Evolutionary conservation across 2,329 filamentous ascomycete species (phyloP), one percentile per base, ranked within the genome.

Genomic region (Shiraia bambusicola): DNA sequence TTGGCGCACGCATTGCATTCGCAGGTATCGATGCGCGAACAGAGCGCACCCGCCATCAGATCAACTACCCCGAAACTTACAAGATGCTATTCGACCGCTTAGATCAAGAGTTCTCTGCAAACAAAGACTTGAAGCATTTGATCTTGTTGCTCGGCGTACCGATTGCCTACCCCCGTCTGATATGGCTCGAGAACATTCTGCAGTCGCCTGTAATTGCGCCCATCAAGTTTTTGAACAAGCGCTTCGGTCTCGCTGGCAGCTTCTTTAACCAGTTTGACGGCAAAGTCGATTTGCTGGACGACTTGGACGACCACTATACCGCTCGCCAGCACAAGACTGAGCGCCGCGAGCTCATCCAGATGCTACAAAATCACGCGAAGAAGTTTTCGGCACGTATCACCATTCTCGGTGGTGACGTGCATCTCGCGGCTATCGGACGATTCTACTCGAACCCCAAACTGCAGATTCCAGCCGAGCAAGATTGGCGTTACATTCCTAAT

Each of bases 201-300:
- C 80, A 80, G 12, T 94, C 88, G 47, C 91, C 92, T 0, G 56
- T 96, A 16, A 91, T 96, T 61, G 90, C 86, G 0, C 90, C 91
- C 0, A 82, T 96, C 63, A 91, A 90, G 61, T 84, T 97, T 49
- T 67, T 96, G 57, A 93, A 95, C 74, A 87, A 91, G 66, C 82
- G 91, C 17, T 95, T 97, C 54, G 92, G 92, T 42, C 71, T 95
- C 31, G 86, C 86, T 4, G 91, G 90, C 34, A 82, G 83, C 37
- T 76, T 96, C 31, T 95, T 97, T 76, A 97, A 97, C 69, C 80
- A 89, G 42, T 96, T 97, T 55, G 92, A 96, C 57, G 92, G 92
- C 28, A 73, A 78, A 35, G 78, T 84, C 22, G 82, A 84, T 72
- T 65, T 85, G 28, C 69, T 85, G 6, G 82, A 84, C 47, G 81